Evolutionary conservation across 352 stramenopile genomes (phyloP).

Genomic region (Thalassiosira gravida): DNA sequence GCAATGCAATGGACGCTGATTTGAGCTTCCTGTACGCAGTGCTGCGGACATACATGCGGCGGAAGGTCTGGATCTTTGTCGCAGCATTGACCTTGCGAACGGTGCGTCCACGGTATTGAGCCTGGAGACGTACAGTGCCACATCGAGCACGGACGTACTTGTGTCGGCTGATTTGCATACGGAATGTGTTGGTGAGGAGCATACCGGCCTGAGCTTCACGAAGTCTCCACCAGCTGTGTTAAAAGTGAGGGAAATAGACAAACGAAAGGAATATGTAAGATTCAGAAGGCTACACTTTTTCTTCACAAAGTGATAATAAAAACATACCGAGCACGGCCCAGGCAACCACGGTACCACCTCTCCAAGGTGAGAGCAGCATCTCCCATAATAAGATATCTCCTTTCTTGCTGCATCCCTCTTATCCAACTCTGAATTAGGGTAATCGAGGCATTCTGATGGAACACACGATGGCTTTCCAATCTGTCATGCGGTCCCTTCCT

Average conservation of each 20-base stretch:
- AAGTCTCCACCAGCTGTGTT: constrained; percentile 72
- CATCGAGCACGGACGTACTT: constrained; percentile 62
- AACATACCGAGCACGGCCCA: constrained; percentile 73
- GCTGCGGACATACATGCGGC: constrained; percentile 56
- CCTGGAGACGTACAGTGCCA: constrained; percentile 75
- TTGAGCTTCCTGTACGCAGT: constrained; percentile 70
- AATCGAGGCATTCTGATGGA: constrained; percentile 59
- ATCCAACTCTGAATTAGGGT: constrained; percentile 77
- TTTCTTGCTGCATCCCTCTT: constrained; percentile 70
- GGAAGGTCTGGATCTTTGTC: constrained; percentile 71
- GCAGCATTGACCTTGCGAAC: constrained; percentile 63
- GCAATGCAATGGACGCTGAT: constrained; percentile 79
- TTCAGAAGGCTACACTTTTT: constrained; percentile 2
- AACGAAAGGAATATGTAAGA: constrained; percentile 27
- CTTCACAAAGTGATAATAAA: constrained; percentile 3
- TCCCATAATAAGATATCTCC: constrained; percentile 68
- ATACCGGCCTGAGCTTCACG: constrained; percentile 68
- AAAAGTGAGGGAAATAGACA: constrained; percentile 12
- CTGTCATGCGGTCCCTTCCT: constrained; percentile 75
- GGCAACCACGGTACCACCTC: constrained; percentile 82
- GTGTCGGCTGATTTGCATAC: constrained; percentile 76
- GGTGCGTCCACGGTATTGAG: constrained; percentile 66
- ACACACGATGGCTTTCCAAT: constrained; percentile 75
- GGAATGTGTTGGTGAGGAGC: constrained; percentile 82
- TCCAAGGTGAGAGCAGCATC: constrained; percentile 76